Conservation (phyloP, 1,139 yeast species). For the Arxiozyma heterogenica region DNA sequence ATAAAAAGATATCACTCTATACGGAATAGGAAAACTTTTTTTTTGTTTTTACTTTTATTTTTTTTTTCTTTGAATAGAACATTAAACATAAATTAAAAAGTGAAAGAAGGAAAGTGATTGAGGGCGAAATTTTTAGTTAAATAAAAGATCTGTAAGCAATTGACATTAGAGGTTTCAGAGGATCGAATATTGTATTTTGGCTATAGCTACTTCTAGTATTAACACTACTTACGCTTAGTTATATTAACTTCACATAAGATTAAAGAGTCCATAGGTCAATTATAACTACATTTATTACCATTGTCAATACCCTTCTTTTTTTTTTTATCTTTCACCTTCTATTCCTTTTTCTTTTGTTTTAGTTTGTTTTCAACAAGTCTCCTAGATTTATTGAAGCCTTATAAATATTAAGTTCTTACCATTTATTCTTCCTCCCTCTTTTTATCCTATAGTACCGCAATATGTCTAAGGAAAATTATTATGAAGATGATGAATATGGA, state of each 20-base stretch:
- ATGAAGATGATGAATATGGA: slow-evolving; percentile 52
- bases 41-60: too few species aligned
- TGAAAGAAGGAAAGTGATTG: background rate
- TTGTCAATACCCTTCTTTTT: background rate
- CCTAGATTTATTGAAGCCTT: background rate
- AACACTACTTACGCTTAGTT: background rate
- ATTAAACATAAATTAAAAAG: too few species aligned
- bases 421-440: background rate
- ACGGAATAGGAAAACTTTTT: background rate
- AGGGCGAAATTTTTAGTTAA: background rate
- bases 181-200: background rate
- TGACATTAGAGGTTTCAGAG: background rate
- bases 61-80: background rate
- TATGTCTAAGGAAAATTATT: slow-evolving; percentile 19
- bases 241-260: background rate
- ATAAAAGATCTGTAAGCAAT: background rate
- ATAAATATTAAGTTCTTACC: background rate
- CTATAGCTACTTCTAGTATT: background rate
- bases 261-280: background rate
- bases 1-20: background rate
- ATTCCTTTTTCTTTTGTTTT: background rate
- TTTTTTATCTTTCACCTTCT: background rate
- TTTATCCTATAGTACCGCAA: background rate
- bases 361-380: background rate
- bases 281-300: background rate